Evolutionary conservation across 257 asterid genomes (phyloP).

Genomic region (Ligustrum vulgare): DNA sequence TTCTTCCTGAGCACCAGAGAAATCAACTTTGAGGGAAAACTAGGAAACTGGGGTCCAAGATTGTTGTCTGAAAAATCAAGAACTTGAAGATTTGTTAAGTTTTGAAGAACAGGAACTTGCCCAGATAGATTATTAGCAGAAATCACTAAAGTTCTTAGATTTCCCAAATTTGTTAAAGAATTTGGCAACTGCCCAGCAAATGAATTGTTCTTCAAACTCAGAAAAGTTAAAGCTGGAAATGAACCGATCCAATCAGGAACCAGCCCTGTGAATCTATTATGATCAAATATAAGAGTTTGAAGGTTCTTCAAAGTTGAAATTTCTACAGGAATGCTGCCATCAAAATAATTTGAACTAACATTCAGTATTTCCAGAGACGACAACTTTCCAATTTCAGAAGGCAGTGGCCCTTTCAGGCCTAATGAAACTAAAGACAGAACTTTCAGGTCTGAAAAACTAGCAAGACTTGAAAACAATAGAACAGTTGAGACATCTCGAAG

Average conservation of each 20-base stretch:
- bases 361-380: slow-evolving; percentile 70
- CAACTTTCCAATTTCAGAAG: slow-evolving; percentile 49
- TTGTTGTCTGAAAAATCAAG: slow-evolving; percentile 63
- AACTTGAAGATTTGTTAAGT: slow-evolving; percentile 66
- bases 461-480: slow-evolving; percentile 51
- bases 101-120: slow-evolving; percentile 43
- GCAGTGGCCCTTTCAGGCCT: slow-evolving; percentile 72
- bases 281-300: slow-evolving; percentile 68
- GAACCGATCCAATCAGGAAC: slow-evolving; percentile 56
- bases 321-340: slow-evolving; percentile 61
- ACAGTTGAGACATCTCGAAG: slow-evolving; percentile 46
- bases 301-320: slow-evolving; percentile 50
- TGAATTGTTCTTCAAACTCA: slow-evolving; percentile 77
- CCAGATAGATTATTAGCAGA: slow-evolving; percentile 63
- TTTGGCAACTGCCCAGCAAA: slow-evolving; percentile 52
- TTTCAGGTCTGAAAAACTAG: slow-evolving; percentile 58
- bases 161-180: slow-evolving; percentile 37
- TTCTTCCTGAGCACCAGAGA: slow-evolving; percentile 64
- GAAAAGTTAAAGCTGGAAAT: slow-evolving; percentile 49
- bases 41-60: slow-evolving; percentile 73
- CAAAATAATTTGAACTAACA: slow-evolving; percentile 58
- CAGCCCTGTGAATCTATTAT: slow-evolving; percentile 56
- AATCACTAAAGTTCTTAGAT: slow-evolving; percentile 53
- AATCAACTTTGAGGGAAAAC: slow-evolving; percentile 51
- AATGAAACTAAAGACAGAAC: slow-evolving; percentile 70